Base-by-base conservation (phyloP, 2,329 filamentous ascomycete species). In the Colletotrichum costaricense region DNA sequence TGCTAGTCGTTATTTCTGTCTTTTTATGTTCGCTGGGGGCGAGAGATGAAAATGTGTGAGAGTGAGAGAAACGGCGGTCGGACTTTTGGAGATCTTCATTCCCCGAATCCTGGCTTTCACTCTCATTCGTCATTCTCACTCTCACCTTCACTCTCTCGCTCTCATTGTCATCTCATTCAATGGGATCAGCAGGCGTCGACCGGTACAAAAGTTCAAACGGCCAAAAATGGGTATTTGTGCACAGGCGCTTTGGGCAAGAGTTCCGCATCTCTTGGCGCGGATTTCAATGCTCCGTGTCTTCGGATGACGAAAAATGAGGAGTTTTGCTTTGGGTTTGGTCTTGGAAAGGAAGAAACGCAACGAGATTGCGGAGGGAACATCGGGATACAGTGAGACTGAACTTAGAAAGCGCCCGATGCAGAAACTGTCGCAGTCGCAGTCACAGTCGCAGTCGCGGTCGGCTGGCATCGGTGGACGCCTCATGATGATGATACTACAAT, bases 161-260 rank as follows among this genome's bases (percentile, higher is more conserved):
- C 42, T 46, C 42, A 49, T 19, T 49, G 3, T 4, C 16, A n/a
- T 22, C 42, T 49, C 19, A 49, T 49, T 22, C 42, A n/a, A 9
- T 14, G 46, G 60, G 46, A 22, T 14, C 49, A 33, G 28, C 60
- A 35, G 67, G 46, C 60, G 49, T 55, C 38, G 14, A 60, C 8
- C 24, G 28, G 62, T 57, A 57, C 11, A 73, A 73, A 73, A 58
- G 62, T 71, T 28, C 58, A 60, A 73, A 64, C 16, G 42, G 42
- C 42, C 19, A 64, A 60, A 60, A 49, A 30, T 54, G 67, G 63
- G 63, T 65, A 22, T 66, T 4, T 62, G 49, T 38, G 67, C 46
- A 46, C 35, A 35, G 60, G 71, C 67, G 71, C 67, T 73, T 73
- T 73, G 71, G 71, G 71, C 71, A 65, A 52, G 49, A 62, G 56